These are phyloP conservation scores for Helicostylum pulchrum DNA, from an alignment of 192 early-diverging fungal genomes.

Conservation along the genomic window DNA sequence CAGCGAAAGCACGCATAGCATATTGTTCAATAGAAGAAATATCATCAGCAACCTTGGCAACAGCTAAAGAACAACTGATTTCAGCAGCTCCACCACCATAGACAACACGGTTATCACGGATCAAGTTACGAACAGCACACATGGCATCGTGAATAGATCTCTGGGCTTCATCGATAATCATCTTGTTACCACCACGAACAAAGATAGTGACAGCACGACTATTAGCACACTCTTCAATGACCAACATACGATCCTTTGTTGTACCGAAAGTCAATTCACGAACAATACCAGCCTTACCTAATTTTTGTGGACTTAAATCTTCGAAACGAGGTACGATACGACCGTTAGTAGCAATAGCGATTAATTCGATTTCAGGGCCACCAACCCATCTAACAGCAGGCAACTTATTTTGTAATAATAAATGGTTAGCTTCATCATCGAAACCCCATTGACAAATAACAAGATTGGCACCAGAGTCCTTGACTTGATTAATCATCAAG, in stretches of 20 bases:
- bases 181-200: conserved; percentile 98
- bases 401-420: conserved; percentile 95
- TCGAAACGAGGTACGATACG: conserved; percentile 99
- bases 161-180: conserved; percentile 99
- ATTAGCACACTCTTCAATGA: conserved; percentile 99
- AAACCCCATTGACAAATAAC: conserved; percentile 99
- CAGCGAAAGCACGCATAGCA: conserved; percentile 98
- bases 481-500: conserved; percentile 95
- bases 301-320: conserved; percentile 83
- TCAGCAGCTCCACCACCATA: conserved; percentile 99
- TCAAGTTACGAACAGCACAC: conserved; percentile 97
- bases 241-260: conserved; percentile 98
- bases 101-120: conserved; percentile 96
- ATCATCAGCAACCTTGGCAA: conserved; percentile 86
- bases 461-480: conserved; percentile 96
- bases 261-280: conserved; percentile 96
- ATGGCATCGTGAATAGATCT: conserved; percentile 97
- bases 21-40: conserved; percentile 80
- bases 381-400: conserved; percentile 99
- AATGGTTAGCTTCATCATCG: conserved; percentile 99
- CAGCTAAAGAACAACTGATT: conserved; percentile 93
- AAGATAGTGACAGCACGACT: conserved; percentile 46
- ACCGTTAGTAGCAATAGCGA: conserved; percentile 99
- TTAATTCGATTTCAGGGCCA: conserved; percentile 98
- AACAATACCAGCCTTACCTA: conserved; percentile 91